Evolutionary conservation across 2,329 filamentous ascomycete species (phyloP), one percentile per base, ranked within the genome.

Genomic region (Penicillium sp.): DNA sequence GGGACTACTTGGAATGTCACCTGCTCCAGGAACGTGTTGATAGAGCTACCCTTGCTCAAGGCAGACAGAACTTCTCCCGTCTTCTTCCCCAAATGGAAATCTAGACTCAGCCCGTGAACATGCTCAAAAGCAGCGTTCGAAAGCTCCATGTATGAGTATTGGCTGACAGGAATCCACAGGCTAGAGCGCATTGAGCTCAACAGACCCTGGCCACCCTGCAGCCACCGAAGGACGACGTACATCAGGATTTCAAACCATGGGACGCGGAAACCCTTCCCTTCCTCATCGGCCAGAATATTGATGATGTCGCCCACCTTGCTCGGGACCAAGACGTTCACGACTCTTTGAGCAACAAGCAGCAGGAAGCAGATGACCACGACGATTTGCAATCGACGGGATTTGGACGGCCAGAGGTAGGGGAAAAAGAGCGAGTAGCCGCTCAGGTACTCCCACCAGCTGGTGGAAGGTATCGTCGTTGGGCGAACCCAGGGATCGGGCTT

Each of bases 81-180:
- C 63, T 91, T 88, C 72, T 98, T 98, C 45, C 89, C 90, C 3
- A 97, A 80, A 65, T 98, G 93, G 63, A 98, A 98, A 66, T 97
- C 93, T 56, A 97, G 78, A 67, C 90, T 96, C 32, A 98, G 82
- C 43, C 86, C 85, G 69, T 98, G 93, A 24, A 98, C 93, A 66
- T 98, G 93, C 71, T 97, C 91, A 65, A 98, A 98, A 9, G 91
- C 89, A 12, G 93, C 90, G 2, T 93, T 93, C 5, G 90, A 95
- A 49, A 98, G 78, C 55, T 93, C 89, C 63, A 89, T 85, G 70
- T 96, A 98, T 0, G 91, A 95, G 68, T 97, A 95, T 67, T 98
- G 93, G 33, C 90, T 89, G 48, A 98, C 90, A 0, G 93, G 91
- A 43, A 98, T 93, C 93, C 93, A 98, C 32, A 98, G 76, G 33